These are phyloP conservation scores for Isabelozyma gotoi DNA, from an alignment of 805 yeast species.

Conservation along the genomic window DNA sequence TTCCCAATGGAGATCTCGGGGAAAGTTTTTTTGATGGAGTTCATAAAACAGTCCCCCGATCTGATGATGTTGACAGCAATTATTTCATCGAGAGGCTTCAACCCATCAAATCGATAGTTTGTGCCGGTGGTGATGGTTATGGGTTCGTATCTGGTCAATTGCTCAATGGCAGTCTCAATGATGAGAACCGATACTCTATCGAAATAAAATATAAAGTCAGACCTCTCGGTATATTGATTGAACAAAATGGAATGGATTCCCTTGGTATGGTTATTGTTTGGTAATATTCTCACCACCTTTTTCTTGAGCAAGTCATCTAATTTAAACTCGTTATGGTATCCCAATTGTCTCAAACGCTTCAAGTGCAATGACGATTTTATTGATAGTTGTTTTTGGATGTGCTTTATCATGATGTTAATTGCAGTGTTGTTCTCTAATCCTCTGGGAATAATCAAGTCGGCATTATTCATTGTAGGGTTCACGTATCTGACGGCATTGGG, in stretches of 20 bases:
- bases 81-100: slow-evolving; percentile 51
- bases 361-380: slow-evolving; percentile 69
- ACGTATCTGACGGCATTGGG: slow-evolving; percentile 83
- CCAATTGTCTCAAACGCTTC: slow-evolving; percentile 58
- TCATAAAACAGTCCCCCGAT: slow-evolving; percentile 91
- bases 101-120: slow-evolving; percentile 22
- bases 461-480: slow-evolving; percentile 71
- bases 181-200: slow-evolving; percentile 76
- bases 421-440: slow-evolving; percentile 84
- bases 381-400: slow-evolving; percentile 69
- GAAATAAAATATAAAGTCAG: slow-evolving; percentile 84
- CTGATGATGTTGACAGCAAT: slow-evolving; percentile 79
- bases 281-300: slow-evolving; percentile 36
- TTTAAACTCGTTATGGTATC: slow-evolving; percentile 31
- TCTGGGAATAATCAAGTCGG: slow-evolving; percentile 88
- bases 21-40: slow-evolving; percentile 69
- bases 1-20: slow-evolving; percentile 84
- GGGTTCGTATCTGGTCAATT: slow-evolving; percentile 38
- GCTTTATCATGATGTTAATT: slow-evolving; percentile 73
- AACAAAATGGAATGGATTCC: slow-evolving; percentile 74
- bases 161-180: slow-evolving; percentile 67
- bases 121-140: slow-evolving; percentile 27
- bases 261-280: slow-evolving; percentile 61
- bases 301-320: slow-evolving; percentile 24
- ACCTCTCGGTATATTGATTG: slow-evolving; percentile 53